Evolutionary conservation across 2,329 filamentous ascomycete genomes (phyloP).

Genomic region (Colletotrichum abscissum): DNA sequence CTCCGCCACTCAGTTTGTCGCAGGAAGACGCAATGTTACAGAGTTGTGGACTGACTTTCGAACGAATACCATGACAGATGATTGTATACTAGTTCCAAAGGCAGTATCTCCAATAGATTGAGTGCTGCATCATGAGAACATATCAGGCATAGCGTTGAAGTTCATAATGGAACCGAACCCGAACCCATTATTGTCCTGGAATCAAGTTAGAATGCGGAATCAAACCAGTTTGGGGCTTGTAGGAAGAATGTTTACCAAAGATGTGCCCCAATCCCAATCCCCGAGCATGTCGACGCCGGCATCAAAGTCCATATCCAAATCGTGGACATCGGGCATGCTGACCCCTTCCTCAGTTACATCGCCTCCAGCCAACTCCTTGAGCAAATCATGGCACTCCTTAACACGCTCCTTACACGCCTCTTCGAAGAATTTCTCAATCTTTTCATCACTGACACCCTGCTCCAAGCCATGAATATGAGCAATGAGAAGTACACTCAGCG

Average conservation of each 20-base stretch:
- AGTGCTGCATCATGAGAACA: not conserved
- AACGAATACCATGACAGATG: not conserved
- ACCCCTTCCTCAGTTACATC: slow-evolving; percentile 22
- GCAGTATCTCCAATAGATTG: not conserved
- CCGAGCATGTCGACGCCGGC: slow-evolving; percentile 37
- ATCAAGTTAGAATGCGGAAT: not conserved
- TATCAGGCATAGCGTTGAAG: not conserved
- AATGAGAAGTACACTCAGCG: slow-evolving; percentile 47
- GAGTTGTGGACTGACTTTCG: not conserved
- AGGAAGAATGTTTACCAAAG: slow-evolving; percentile 42
- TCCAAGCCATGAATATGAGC: slow-evolving; percentile 50
- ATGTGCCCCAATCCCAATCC: slow-evolving; percentile 42
- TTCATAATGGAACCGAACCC: not conserved
- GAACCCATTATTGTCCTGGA: not conserved
- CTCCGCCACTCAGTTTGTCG: not conserved
- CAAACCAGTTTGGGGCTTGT: not conserved
- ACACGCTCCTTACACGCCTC: slow-evolving; percentile 41
- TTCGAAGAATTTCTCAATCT: slow-evolving; percentile 46
- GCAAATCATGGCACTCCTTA: slow-evolving; percentile 43
- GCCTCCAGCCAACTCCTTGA: slow-evolving; percentile 47
- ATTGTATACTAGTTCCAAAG: not conserved
- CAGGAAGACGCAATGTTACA: not conserved
- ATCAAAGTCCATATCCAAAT: slow-evolving; percentile 31
- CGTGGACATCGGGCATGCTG: slow-evolving; percentile 5
- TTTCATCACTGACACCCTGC: slow-evolving; percentile 41